phyloP scores from a whole-genome alignment of 176 grass and related monocot genomes.

The Melocanna baccifera region DNA sequence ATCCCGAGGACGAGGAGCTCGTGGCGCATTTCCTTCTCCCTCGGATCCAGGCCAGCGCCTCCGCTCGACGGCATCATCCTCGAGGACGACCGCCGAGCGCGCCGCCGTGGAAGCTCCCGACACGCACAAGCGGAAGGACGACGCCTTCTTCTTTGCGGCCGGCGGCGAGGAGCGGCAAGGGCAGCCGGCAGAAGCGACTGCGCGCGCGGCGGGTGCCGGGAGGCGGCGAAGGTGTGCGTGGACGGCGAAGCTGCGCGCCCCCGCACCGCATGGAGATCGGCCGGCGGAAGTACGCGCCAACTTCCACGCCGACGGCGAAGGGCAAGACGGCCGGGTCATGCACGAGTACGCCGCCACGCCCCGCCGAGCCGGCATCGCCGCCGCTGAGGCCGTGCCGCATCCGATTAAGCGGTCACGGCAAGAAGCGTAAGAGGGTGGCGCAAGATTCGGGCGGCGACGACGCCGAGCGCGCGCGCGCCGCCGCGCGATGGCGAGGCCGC shows the following conservation, averaged over 20 bases:
- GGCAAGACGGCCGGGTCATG: too few species aligned
- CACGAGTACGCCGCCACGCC: too few species aligned
- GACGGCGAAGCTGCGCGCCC: too few species aligned
- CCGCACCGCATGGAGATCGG: too few species aligned
- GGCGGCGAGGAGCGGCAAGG: not conserved
- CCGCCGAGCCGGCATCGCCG: not conserved
- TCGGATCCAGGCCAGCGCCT: not conserved
- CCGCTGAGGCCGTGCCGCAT: not conserved
- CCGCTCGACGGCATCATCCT: not conserved
- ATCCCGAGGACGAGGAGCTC: too few species aligned
- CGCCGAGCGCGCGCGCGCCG: not conserved
- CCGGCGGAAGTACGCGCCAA: too few species aligned
- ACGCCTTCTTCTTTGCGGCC: slow-evolving; percentile 18
- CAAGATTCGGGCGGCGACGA: not conserved
- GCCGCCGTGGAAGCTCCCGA: slow-evolving; percentile 16
- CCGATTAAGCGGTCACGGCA: not conserved
- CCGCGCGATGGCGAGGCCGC: not conserved
- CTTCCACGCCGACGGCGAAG: too few species aligned
- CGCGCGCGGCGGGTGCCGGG: not conserved
- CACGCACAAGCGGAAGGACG: not conserved
- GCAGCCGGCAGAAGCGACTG: not conserved
- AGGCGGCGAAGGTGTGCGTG: not conserved
- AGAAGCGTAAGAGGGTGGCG: not conserved
- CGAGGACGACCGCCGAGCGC: not conserved
- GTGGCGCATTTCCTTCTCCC: too few species aligned